These are phyloP conservation scores for Penicillium daleae DNA, from an alignment of 495 filamentous ascomycete species.

Conservation along the genomic window DNA sequence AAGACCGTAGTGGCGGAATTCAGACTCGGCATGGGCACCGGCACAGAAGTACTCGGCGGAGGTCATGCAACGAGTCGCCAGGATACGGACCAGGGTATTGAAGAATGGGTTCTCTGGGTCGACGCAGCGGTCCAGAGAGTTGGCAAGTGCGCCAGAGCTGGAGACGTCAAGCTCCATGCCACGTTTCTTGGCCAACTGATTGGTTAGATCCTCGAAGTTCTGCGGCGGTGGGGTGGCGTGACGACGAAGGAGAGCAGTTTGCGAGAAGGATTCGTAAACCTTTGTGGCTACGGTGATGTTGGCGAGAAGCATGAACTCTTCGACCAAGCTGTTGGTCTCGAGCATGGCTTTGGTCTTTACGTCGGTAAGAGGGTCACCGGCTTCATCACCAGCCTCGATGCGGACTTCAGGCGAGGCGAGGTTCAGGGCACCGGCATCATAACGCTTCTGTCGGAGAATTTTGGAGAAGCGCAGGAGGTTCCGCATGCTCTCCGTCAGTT, in stretches of 20 bases:
- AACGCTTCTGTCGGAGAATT: slow-evolving; percentile 91
- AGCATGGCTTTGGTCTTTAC: slow-evolving; percentile 91
- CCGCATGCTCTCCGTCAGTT: slow-evolving; percentile 89
- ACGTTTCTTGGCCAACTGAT: slow-evolving; percentile 84
- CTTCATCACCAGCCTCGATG: slow-evolving; percentile 91
- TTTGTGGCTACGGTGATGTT: slow-evolving; percentile 91
- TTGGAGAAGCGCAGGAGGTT: slow-evolving; percentile 85
- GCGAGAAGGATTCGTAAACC: slow-evolving; percentile 86
- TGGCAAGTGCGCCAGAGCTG: slow-evolving; percentile 86
- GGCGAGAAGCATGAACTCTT: slow-evolving; percentile 99
- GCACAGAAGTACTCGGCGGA: slow-evolving; percentile 97
- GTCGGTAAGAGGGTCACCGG: slow-evolving; percentile 87
- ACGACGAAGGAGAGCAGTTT: slow-evolving; percentile 90
- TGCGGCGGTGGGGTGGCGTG: slow-evolving; percentile 90
- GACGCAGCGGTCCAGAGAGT: slow-evolving; percentile 82
- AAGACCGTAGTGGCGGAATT: slow-evolving; percentile 95
- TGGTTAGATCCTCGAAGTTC: slow-evolving; percentile 92
- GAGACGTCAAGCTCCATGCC: slow-evolving; percentile 77
- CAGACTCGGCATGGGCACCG: slow-evolving; percentile 86
- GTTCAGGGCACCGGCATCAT: slow-evolving; percentile 93
- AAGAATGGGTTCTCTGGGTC: slow-evolving; percentile 91
- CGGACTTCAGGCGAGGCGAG: slow-evolving; percentile 94
- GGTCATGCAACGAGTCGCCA: slow-evolving; percentile 99
- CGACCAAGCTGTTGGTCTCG: slow-evolving; percentile 96
- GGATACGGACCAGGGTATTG: slow-evolving; percentile 95